Base-by-base conservation (phyloP, 208 protist species). In the Crithidia bombi region DNA sequence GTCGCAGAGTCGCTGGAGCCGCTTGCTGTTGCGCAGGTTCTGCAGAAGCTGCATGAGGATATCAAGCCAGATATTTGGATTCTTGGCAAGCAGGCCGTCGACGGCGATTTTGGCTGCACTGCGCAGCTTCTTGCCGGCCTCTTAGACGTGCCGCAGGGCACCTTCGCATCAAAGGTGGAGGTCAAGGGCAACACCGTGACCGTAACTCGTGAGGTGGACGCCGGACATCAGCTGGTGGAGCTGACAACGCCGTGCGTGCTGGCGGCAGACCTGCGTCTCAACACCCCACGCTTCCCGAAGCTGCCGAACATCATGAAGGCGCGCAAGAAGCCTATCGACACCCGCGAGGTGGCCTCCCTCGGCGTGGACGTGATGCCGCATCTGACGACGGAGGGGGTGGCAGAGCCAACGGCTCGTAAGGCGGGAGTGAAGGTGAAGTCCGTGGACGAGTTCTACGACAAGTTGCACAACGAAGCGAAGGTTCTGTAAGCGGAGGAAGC, bases 291-390 rank as follows among this genome's bases (percentile, higher is more conserved):
- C 49, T 99, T 98, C 74, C 93, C 95, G 17, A 98, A 96, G 73
- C 85, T 99, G 52, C 96, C 94, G n/a, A 98, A 98, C 74, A 98
- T 99, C 76, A 99, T 99, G 97, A 98, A 98, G 86, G 97, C 97
- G 19, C 94, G 97, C 74, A 98, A 98, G 82, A 98, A 98, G 83
- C 83, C 89, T 7, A 87, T 98, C 67, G 94, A 97, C 55, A 86
- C 74, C 14, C 93, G 83, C 21, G 86, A 87, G 3, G 65, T 93
- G 12, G 61, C 63, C 17, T 73, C 87, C 25, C 69, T 98, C 5
- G 94, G 86, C 32, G 88, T 98, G 0, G 93, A 98, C 52, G 65
- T 93, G n/a, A 87, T 71, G 32, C 87, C 91, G 2, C 84, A 66
- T 19, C 62, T 98, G 14, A 86, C 58, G 21, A 74, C 78, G 15